Evolutionary conservation across 352 stramenopile species (phyloP), one percentile per base, ranked within the genome.

Genomic region (Elongisporangium anandrum): DNA sequence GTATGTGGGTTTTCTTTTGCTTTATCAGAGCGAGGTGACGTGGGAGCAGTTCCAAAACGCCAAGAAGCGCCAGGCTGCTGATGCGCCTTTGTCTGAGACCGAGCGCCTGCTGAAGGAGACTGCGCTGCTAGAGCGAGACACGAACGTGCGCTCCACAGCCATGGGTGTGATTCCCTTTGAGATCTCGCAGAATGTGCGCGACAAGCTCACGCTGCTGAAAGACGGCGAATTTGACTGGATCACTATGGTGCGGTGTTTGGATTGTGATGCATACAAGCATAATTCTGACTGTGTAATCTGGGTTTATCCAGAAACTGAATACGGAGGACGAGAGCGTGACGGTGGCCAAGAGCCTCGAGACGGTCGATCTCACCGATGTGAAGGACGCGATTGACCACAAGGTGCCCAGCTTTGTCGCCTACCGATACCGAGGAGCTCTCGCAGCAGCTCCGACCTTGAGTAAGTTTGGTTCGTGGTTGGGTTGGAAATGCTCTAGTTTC

Each of bases 111-210:
- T 95, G 13, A 92, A 92, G 60, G 86, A 94, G 67, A 79, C 82
- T 39, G 77, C 84, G 41, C 61, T 91, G 58, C 65, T 94, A 16
- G 86, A 94, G 68, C 79, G 85, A 52, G 82, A 94, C 56, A 92
- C 85, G 49, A 92, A 85, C 51, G 77, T 93, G 54, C 95, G 92
- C 61, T 94, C 88, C 16, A 95, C 77, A 16, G 90, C 90, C 16
- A 96, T 97, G 88, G 77, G 76, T 3, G 84, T 96, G 24, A 88
- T 97, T 52, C 90, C 90, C 0, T 97, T 97, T 59, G 72, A 68
- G 53, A 81, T 95, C 54, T 87, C 82, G 58, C 76, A 90, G 56
- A 92, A 95, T 17, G 75, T 95, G 59, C 75, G 72, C 39, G 77
- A 93, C 56, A 89, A 95, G 70, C 73, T 96, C 50, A 60, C 65